Evolutionary conservation across 306 rosid species (phyloP).

Genomic region (Cucumis cinereus): DNA sequence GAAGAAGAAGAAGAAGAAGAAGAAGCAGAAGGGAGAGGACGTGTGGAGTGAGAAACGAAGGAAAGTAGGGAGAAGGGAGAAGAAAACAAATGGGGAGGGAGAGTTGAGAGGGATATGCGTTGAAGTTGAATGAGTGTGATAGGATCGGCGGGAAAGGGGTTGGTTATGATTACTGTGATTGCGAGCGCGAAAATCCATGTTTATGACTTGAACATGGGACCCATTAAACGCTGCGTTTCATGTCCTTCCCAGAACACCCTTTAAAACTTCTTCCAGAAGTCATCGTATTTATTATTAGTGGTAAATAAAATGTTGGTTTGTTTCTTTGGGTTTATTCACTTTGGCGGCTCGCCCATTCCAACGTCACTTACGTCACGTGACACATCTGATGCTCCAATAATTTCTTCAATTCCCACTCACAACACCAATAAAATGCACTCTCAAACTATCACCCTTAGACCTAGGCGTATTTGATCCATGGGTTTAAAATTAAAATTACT

Average conservation of each 20-base stretch:
- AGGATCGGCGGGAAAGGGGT: slow-evolving; percentile 8
- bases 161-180: slow-evolving; percentile 2
- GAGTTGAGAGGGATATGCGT: background rate
- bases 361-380: background rate
- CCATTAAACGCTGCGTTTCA: background rate
- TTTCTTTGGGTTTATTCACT: background rate
- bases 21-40: background rate
- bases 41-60: background rate
- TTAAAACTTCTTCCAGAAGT: background rate
- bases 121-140: background rate
- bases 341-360: background rate
- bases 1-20: background rate
- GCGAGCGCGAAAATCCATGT: background rate
- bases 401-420: too few relatives aligned
- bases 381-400: background rate
- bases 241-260: background rate
- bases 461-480: too few relatives aligned
- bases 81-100: too few relatives aligned
- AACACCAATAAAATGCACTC: too few relatives aligned
- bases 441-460: too few relatives aligned
- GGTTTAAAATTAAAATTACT: too few relatives aligned
- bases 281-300: background rate
- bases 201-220: background rate
- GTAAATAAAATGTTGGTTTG: background rate
- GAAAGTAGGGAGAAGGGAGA: background rate